Evolutionary conservation across 768 basidiomycete species (phyloP), one percentile per base, ranked within the genome.

Genomic region (Lentinula edodes): DNA sequence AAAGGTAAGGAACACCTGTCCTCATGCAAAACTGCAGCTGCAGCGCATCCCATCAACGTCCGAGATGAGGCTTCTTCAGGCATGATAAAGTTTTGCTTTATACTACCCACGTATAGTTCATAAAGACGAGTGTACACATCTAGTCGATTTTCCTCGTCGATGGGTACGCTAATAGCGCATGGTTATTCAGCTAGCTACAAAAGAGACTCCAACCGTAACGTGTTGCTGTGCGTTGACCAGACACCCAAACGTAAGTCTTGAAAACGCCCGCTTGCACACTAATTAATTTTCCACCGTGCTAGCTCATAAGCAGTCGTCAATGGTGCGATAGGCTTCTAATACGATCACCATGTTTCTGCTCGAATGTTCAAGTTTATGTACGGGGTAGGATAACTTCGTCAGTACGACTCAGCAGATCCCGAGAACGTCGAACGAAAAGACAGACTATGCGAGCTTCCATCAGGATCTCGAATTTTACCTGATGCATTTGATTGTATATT

Each of bases 241-340:
- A 92, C 68, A 87, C 84, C 54, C 89, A 91, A 70, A 92, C 90
- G 86, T 90, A 72, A 63, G 81, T 70, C 28, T 50, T 2, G 18
- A 8, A 50, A 50, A 20, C 18, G 20, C 15, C 15, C 7, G 5
- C 15, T 23, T 15, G 18, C 18, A 9, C 4, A 20, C n/a, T n/a
- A 3, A 20, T 20, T 50, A 23, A 50, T 5, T 28, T 15, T 52
- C 4, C 9, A 7, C 23, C 41, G 38, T 34, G 66, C n/a, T 65
- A 91, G 90, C 13, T 91, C 91, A 16, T 92, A 93, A 72, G 90
- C 91, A 3, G 90, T 91, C 7, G 89, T 90, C 35, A 89, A 93
- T 64, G 90, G 91, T 32, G 89, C 90, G 1, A 83, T 92, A 64
- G 89, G 89, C 34, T 93, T 91, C 72, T 91, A 90, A 72, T 89